Evolutionary conservation across 345 rosid genomes (phyloP).

Genomic region (Brassica napus): DNA sequence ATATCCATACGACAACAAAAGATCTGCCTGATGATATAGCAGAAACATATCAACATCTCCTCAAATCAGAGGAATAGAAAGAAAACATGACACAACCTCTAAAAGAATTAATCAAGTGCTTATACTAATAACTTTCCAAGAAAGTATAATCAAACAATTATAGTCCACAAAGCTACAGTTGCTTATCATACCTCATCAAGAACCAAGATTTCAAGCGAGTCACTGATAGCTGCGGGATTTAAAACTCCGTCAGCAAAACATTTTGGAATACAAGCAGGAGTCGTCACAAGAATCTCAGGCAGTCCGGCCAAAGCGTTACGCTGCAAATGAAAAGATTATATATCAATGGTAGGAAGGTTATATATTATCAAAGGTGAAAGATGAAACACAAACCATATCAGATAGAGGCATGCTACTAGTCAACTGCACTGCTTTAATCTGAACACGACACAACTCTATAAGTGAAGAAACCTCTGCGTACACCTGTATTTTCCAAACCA

Average conservation of each 20-base stretch:
- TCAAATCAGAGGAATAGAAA: background rate
- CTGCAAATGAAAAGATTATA: slow-evolving; percentile 40
- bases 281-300: slow-evolving; percentile 76
- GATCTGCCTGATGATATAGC: slow-evolving; percentile 88
- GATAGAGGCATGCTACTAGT: slow-evolving; percentile 68
- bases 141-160: background rate
- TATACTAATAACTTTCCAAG: background rate
- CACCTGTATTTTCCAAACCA: slow-evolving; percentile 42
- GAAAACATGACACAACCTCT: background rate
- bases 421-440: slow-evolving; percentile 67
- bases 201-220: slow-evolving; percentile 75
- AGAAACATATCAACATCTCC: slow-evolving; percentile 34
- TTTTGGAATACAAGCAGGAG: slow-evolving; percentile 85
- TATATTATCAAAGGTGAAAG: background rate
- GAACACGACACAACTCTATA: slow-evolving; percentile 76
- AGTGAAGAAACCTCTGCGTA: slow-evolving; percentile 60
- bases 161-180: background rate
- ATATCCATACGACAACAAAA: slow-evolving; percentile 82
- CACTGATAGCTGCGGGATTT: slow-evolving; percentile 53
- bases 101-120: background rate
- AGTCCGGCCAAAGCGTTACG: slow-evolving; percentile 67
- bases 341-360: background rate
- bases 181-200: slow-evolving; percentile 81
- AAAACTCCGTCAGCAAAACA: slow-evolving; percentile 72
- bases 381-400: slow-evolving; percentile 61